Percentiles rank a stretch among this genome's conserved stretches.
These are phyloP conservation scores for Colletotrichum liaoningense DNA, from an alignment of 2,329 filamentous ascomycete species.

Conservation along the genomic window DNA sequence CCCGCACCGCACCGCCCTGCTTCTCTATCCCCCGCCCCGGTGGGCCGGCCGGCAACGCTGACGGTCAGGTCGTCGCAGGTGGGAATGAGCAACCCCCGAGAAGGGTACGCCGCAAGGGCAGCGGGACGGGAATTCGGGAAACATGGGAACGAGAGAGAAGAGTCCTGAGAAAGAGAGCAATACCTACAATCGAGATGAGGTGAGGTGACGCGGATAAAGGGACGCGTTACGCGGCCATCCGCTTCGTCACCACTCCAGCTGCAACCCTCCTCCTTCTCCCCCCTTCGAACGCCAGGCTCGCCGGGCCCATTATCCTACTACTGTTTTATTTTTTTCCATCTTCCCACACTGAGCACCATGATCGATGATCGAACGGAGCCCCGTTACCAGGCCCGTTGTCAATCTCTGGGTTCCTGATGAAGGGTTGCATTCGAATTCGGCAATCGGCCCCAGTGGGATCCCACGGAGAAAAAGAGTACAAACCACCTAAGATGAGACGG, in stretches of 20 bases:
- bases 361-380: not conserved
- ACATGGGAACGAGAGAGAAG: too few relatives aligned
- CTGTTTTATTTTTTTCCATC: not conserved
- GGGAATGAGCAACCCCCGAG: not conserved
- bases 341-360: not conserved
- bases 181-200: not conserved
- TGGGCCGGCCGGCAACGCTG: not conserved
- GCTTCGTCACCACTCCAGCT: conserved; percentile 4
- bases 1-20: not conserved
- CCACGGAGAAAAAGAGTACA: not conserved
- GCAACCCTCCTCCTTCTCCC: not conserved
- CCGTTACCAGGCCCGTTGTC: not conserved
- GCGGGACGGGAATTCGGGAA: not conserved
- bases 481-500: conserved; percentile 20
- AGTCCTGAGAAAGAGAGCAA: not conserved
- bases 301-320: not conserved
- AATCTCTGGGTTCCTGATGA: not conserved
- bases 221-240: conserved; percentile 4
- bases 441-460: not conserved
- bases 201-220: conserved; percentile 16
- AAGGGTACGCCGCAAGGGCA: not conserved
- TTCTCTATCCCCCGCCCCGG: too few relatives aligned
- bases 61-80: not conserved
- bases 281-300: not conserved
- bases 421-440: not conserved